Conservation (phyloP, 768 basidiomycete species). For the Hortiboletus flavorubellus region DNA sequence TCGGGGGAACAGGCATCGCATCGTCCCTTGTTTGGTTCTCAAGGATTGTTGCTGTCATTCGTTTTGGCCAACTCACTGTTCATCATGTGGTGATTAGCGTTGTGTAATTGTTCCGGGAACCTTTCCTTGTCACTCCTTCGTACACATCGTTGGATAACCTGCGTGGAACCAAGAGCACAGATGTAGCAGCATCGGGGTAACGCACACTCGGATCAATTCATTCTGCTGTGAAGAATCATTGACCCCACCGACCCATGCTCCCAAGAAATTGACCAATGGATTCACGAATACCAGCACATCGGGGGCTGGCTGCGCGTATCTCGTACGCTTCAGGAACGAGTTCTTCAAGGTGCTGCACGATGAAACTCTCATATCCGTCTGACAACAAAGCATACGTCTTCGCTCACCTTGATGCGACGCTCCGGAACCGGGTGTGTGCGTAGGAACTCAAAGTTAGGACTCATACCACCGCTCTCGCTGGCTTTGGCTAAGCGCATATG, state of each 20-base stretch:
- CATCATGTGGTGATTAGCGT: not conserved
- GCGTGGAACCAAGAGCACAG: not conserved
- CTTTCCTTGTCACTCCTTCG: not conserved
- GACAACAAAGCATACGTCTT: not conserved
- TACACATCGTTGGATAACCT: not conserved
- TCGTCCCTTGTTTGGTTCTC: not conserved
- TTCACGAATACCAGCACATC: conserved; percentile 45
- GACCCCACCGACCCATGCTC: conserved; percentile 14
- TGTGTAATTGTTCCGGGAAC: not conserved
- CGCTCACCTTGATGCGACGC: conserved; percentile 65
- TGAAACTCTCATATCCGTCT: not conserved
- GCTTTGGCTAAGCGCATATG: conserved; percentile 62
- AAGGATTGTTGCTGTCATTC: conserved; percentile 3
- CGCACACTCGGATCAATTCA: not conserved
- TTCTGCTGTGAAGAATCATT: not conserved
- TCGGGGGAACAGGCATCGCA: conserved; percentile 5
- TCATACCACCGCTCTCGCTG: conserved; percentile 40
- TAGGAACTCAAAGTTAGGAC: conserved; percentile 53
- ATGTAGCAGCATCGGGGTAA: not conserved
- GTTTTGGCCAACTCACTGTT: conserved; percentile 4
- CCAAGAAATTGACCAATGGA: conserved; percentile 24
- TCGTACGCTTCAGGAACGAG: conserved; percentile 56
- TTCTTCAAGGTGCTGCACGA: conserved; percentile 46
- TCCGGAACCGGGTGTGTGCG: conserved; percentile 78
- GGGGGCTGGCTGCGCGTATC: conserved; percentile 52